phyloP scores from a whole-genome alignment of 139 green algal genomes.

The Chlamydomonas applanata region DNA sequence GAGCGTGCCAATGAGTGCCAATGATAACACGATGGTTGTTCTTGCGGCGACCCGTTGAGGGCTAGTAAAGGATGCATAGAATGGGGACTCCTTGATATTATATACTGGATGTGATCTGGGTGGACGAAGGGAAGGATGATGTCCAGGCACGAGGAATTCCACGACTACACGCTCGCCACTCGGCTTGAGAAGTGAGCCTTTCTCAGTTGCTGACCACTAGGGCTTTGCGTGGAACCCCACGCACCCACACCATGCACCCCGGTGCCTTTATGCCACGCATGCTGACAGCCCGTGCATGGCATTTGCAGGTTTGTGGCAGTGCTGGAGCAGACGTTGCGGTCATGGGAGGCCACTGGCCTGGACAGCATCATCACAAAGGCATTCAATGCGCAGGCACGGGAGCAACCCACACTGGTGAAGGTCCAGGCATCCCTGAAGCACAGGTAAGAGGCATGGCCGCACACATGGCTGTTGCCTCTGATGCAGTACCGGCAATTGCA shows the following conservation, averaged over 20 bases:
- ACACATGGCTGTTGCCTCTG: not conserved
- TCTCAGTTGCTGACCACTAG: not conserved
- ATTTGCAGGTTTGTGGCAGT: constrained; percentile 27
- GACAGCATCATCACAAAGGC: constrained; percentile 17
- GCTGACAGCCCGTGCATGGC: not conserved
- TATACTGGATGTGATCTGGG: no score
- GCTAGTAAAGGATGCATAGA: no score
- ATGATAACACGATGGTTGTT: no score
- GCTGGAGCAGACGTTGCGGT: constrained; percentile 38
- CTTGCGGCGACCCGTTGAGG: no score
- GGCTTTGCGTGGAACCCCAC: not conserved
- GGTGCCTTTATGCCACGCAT: not conserved
- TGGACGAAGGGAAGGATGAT: not conserved
- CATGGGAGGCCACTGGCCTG: constrained; percentile 38
- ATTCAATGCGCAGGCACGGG: constrained; percentile 10
- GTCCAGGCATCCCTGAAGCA: constrained; percentile 12
- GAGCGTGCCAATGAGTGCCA: no score
- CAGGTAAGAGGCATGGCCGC: not conserved
- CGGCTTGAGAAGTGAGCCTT: constrained; percentile 48
- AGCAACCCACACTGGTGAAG: constrained; percentile 25
- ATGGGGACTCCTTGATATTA: no score
- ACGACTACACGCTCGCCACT: constrained; percentile 62
- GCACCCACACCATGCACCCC: not conserved
- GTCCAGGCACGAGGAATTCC: constrained; percentile 36
- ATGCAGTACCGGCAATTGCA: no score